Evolutionary conservation across 83 land plant genomes (phyloP).

Genomic region (Thuja plicata): DNA sequence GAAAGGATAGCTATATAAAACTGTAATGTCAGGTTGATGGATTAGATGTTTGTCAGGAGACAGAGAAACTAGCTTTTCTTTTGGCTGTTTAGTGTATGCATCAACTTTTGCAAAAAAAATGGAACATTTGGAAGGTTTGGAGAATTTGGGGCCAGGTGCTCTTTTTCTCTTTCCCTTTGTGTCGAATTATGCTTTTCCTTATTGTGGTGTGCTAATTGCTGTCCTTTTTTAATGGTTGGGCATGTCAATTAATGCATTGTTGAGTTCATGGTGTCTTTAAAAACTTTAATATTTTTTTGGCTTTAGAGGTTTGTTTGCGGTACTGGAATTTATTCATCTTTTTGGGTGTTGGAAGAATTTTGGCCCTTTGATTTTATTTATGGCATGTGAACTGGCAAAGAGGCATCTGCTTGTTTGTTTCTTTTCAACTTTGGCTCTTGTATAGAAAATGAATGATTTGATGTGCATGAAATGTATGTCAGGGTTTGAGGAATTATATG

Average conservation of each 20-base stretch:
- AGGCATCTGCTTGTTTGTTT: neutral
- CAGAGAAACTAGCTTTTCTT: neutral
- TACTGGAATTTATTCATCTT: constrained; percentile 6
- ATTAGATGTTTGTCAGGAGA: neutral
- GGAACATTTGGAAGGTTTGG: neutral
- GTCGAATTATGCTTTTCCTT: neutral
- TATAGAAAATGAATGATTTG: neutral
- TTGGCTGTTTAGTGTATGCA: neutral
- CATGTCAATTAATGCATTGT: neutral
- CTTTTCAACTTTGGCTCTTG: neutral
- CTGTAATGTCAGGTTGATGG: neutral
- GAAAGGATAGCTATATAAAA: neutral
- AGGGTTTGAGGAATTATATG: neutral
- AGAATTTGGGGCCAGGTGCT: neutral
- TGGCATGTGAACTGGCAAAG: neutral
- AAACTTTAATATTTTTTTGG: neutral
- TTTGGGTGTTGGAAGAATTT: constrained; percentile 5
- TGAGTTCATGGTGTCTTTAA: neutral
- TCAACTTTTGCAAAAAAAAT: neutral
- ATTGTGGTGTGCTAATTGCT: neutral
- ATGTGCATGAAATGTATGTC: neutral
- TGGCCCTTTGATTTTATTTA: neutral
- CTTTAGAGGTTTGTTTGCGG: constrained; percentile 3
- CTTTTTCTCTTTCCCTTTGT: neutral
- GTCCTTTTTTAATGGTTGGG: neutral